Percentiles rank a stretch among this genome's conserved stretches.
Conservation (phyloP, 257 asterid species). For the Jaltomata sinuosa region DNA sequence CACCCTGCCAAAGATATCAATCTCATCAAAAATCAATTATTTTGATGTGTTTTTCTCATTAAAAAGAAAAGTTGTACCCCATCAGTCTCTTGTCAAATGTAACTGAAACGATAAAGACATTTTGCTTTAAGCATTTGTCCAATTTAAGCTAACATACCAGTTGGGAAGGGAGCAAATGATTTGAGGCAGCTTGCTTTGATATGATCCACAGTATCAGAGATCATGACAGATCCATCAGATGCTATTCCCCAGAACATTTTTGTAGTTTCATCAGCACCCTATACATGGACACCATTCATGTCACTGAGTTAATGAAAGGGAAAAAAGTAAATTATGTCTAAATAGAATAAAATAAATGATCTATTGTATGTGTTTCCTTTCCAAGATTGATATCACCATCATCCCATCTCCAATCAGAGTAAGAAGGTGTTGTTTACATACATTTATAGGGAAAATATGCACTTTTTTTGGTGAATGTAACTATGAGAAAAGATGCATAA, state of each 20-base stretch:
- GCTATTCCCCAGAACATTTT: constrained; percentile 79
- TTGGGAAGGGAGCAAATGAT: constrained; percentile 93
- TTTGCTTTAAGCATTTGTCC: not conserved
- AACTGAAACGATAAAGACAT: not conserved
- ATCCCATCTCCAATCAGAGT: not conserved
- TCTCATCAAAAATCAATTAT: not conserved
- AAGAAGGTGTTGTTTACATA: not conserved
- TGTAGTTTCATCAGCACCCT: constrained; percentile 72
- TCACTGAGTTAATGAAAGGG: not conserved
- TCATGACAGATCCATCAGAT: constrained; percentile 72
- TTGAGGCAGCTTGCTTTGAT: constrained; percentile 74
- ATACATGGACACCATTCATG: constrained; percentile 2
- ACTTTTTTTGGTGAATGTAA: too few relatives aligned
- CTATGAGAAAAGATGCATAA: too few relatives aligned
- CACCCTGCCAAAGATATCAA: constrained; percentile 44
- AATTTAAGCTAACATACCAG: constrained; percentile 36
- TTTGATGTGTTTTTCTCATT: not conserved
- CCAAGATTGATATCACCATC: not conserved
- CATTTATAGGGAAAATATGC: not conserved
- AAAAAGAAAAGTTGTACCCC: not conserved
- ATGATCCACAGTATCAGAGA: constrained; percentile 59
- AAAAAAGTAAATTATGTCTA: not conserved
- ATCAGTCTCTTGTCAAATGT: not conserved
- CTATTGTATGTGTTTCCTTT: not conserved
- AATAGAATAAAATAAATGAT: not conserved